Conservation (phyloP, 31 red algal genomes). For the Bonnemaisonia californica region DNA sequence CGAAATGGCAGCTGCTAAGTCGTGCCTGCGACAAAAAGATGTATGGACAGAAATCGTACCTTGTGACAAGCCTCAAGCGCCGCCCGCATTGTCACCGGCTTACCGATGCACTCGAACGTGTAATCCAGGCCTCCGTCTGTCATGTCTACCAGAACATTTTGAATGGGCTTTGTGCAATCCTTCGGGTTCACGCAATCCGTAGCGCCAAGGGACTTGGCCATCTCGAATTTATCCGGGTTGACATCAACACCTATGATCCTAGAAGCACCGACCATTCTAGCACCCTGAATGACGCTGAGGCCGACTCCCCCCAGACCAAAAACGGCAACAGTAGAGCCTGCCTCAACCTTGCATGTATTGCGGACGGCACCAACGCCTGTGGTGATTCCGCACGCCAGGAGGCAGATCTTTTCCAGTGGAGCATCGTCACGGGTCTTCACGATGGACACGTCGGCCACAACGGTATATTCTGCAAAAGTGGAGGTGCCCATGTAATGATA, state of each 20-base stretch:
- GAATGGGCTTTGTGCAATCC: constrained; percentile 79
- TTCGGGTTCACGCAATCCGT: constrained; percentile 93
- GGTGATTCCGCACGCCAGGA: constrained; percentile 94
- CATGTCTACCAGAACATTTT: constrained; percentile 88
- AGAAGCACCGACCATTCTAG: constrained; percentile 80
- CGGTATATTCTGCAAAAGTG: constrained; percentile 92
- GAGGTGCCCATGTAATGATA: constrained; percentile 95
- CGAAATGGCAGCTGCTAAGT: no score
- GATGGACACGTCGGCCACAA: constrained; percentile 87
- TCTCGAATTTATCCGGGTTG: constrained; percentile 82
- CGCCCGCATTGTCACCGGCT: constrained; percentile 80
- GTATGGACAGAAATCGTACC: constrained; percentile 22
- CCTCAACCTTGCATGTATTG: constrained; percentile 90
- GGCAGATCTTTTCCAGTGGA: constrained; percentile 84
- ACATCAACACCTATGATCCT: constrained; percentile 87
- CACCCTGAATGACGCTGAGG: constrained; percentile 91
- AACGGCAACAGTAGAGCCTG: constrained; percentile 90
- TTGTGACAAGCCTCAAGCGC: constrained; percentile 96
- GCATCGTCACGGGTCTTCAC: constrained; percentile 76
- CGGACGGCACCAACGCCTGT: constrained; percentile 94
- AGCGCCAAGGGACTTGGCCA: constrained; percentile 85
- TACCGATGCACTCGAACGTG: constrained; percentile 97
- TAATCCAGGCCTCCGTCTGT: constrained; percentile 97
- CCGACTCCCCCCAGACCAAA: constrained; percentile 97
- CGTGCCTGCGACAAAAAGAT: no score